Conservation (phyloP, 768 basidiomycete species). For the Kwoniella sp. region DNA sequence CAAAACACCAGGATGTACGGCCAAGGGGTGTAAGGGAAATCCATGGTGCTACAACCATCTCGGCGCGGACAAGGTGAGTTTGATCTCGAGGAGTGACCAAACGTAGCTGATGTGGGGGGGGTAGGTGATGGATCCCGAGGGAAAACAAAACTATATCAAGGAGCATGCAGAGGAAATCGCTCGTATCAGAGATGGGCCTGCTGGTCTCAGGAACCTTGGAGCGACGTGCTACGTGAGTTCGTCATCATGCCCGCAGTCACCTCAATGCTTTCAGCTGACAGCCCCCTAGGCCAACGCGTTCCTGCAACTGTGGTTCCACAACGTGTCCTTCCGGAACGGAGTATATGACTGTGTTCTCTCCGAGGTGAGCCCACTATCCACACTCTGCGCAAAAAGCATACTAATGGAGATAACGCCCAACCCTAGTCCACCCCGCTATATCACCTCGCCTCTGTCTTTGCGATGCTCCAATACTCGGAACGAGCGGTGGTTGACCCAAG, state of each 20-base stretch:
- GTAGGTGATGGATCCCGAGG: conserved; percentile 25
- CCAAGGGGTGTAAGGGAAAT: conserved; percentile 67
- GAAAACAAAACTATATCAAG: conserved; percentile 57
- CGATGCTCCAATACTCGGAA: conserved; percentile 75
- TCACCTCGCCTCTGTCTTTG: conserved; percentile 63
- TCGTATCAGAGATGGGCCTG: conserved; percentile 27
- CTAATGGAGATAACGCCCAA: neutral
- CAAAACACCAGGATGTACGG: conserved; percentile 24
- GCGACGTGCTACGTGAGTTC: conserved; percentile 78
- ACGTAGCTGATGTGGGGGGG: neutral
- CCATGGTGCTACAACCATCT: conserved; percentile 86
- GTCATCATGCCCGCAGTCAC: neutral
- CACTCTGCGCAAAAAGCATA: conserved; percentile 65
- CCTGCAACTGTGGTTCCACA: conserved; percentile 92
- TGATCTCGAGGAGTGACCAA: neutral
- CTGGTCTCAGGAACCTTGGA: conserved; percentile 68
- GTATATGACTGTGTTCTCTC: conserved; percentile 76
- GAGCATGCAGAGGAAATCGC: conserved; percentile 57
- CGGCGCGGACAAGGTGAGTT: conserved; percentile 80
- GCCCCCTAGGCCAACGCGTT: conserved; percentile 74
- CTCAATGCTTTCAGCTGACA: neutral
- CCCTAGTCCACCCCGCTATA: conserved; percentile 51
- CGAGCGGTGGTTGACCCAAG: conserved; percentile 76
- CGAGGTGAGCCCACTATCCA: conserved; percentile 61
- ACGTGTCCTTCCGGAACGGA: conserved; percentile 74